Percentiles rank a stretch among this genome's conserved stretches.
These are phyloP conservation scores for Lentinus brumalis DNA, from an alignment of 768 basidiomycete genomes.

Conservation along the genomic window DNA sequence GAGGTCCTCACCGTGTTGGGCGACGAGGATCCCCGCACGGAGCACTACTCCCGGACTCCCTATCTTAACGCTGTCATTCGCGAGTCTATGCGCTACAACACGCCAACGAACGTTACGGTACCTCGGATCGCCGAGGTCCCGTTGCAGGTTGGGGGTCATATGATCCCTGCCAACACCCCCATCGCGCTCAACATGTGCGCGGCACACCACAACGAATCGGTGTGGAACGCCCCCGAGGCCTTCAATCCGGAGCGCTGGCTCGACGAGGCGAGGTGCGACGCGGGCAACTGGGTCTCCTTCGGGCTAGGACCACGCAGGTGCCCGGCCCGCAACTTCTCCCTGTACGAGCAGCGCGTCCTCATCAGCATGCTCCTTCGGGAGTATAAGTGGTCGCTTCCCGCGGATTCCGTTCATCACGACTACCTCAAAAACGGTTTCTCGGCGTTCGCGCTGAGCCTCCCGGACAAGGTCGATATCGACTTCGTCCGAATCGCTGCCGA, in stretches of 20 bases:
- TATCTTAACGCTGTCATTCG: constrained; percentile 42
- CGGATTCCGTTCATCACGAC: constrained; percentile 28
- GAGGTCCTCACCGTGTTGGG: constrained; percentile 39
- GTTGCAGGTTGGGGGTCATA: constrained; percentile 35
- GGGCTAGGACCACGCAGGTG: constrained; percentile 25
- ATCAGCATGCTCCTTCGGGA: constrained; percentile 35
- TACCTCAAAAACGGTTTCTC: constrained; percentile 37
- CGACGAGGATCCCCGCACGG: constrained; percentile 32
- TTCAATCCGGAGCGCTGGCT: constrained; percentile 60
- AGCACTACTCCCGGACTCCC: constrained; percentile 31
- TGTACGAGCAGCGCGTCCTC: constrained; percentile 37
- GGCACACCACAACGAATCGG: constrained; percentile 37
- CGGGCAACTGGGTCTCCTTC: constrained; percentile 10
- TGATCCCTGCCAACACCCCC: constrained; percentile 33
- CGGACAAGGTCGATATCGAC: constrained; percentile 34
- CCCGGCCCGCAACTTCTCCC: constrained; percentile 29
- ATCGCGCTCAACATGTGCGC: constrained; percentile 36
- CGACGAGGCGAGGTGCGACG: constrained; percentile 9
- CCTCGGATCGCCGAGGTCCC: constrained; percentile 32
- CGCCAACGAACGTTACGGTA: constrained; percentile 28
- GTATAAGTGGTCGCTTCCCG: constrained; percentile 38
- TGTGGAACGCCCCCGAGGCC: constrained; percentile 48
- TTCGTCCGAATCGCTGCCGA: constrained; percentile 20
- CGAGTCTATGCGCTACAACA: constrained; percentile 41
- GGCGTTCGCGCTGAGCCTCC: constrained; percentile 38